Evolutionary conservation across 257 asterid genomes (phyloP).

Genomic region (Solanum sitiens): DNA sequence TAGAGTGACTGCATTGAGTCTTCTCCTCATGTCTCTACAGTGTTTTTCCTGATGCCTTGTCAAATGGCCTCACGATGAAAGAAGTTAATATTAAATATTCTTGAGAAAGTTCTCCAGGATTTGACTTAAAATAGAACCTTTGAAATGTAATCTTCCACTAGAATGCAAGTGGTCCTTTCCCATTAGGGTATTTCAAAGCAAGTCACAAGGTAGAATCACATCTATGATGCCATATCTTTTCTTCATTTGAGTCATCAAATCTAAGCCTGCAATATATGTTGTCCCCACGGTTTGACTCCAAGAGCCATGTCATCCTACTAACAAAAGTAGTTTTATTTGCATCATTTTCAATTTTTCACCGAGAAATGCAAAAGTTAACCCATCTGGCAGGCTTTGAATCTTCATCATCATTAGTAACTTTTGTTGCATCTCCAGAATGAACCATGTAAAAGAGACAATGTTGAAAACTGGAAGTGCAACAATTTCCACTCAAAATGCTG

Average conservation of each 20-base stretch:
- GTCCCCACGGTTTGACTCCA: neutral
- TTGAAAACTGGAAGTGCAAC: neutral
- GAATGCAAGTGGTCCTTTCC: neutral
- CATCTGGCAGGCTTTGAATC: neutral
- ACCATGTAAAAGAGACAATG: neutral
- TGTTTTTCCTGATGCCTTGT: neutral
- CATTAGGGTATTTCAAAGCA: neutral
- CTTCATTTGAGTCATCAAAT: neutral
- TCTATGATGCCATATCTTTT: neutral
- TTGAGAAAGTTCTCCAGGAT: neutral
- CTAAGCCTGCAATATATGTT: neutral
- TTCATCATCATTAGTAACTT: neutral
- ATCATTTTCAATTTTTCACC: too few relatives aligned
- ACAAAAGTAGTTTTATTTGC: neutral
- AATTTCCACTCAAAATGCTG: neutral
- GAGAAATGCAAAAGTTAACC: neutral
- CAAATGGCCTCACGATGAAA: neutral
- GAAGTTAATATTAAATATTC: neutral
- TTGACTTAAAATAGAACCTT: neutral
- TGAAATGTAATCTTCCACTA: neutral
- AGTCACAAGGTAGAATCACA: neutral
- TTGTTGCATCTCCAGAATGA: neutral
- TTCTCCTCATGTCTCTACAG: neutral
- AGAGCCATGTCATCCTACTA: neutral
- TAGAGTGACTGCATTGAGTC: neutral